phyloP scores from a whole-genome alignment of 257 asterid genomes.

The Ilex aquifolium region DNA sequence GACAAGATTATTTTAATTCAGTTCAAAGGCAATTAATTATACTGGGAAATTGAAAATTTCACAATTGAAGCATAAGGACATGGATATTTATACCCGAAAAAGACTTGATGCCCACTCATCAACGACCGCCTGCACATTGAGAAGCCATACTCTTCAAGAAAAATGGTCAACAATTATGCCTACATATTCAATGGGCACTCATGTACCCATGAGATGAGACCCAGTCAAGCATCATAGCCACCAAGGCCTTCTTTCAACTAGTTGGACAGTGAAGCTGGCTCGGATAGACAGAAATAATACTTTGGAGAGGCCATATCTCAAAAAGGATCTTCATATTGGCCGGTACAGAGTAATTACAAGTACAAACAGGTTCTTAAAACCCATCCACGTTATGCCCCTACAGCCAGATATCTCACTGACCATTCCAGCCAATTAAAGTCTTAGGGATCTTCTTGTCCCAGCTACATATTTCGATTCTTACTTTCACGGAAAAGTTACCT shows the following conservation, averaged over 20 bases:
- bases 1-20: too few species aligned
- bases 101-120: constrained; percentile 99
- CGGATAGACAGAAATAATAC: background rate
- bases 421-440: too few species aligned
- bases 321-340: constrained; percentile 5
- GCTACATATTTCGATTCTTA: background rate
- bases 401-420: too few species aligned
- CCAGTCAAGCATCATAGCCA: too few species aligned
- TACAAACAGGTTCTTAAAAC: too few species aligned
- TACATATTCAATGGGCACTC: too few species aligned
- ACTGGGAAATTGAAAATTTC: background rate
- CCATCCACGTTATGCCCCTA: too few species aligned
- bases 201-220: too few species aligned
- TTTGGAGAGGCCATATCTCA: too few species aligned
- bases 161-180: background rate
- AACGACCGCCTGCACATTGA: constrained; percentile 61
- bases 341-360: background rate
- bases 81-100: constrained; percentile 68
- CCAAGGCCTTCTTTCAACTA: too few species aligned
- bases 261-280: background rate
- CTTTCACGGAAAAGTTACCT: constrained; percentile 7
- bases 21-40: too few species aligned
- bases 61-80: constrained; percentile 20
- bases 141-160: constrained; percentile 18
- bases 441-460: background rate